Percentiles rank a stretch among this genome's conserved stretches.
Conservation (phyloP, 2,329 filamentous ascomycete genomes). For the Dothiorella sarmentorum region DNA sequence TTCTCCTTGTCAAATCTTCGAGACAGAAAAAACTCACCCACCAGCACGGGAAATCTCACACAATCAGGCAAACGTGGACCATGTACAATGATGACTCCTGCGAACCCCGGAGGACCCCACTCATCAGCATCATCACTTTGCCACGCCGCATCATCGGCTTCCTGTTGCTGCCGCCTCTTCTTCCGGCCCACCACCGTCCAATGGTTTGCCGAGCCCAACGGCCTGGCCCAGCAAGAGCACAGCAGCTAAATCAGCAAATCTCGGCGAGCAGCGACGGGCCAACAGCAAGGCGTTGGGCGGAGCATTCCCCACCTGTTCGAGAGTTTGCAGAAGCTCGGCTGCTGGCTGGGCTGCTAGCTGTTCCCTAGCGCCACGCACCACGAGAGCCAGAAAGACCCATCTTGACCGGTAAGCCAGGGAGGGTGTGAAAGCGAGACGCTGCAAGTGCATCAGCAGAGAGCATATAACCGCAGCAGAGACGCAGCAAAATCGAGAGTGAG, state of each 20-base stretch:
- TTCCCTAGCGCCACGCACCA: background rate
- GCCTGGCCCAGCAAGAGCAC: background rate
- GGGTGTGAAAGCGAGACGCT: background rate
- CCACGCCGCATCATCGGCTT: too few species aligned
- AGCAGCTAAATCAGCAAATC: background rate
- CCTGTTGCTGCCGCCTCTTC: background rate
- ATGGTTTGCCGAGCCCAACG: background rate
- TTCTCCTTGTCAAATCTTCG: background rate
- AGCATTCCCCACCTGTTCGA: background rate
- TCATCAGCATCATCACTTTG: conserved; percentile 1
- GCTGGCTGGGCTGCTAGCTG: conserved; percentile 6
- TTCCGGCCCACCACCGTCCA: background rate
- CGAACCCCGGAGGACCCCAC: background rate
- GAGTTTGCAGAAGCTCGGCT: background rate
- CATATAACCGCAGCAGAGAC: background rate
- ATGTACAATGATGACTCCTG: background rate
- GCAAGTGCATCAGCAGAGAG: background rate
- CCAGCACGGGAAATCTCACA: background rate
- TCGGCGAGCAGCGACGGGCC: background rate
- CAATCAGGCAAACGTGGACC: background rate
- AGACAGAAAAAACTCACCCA: background rate
- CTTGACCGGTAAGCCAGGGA: background rate
- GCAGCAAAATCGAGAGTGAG: too few species aligned
- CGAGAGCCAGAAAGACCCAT: background rate
- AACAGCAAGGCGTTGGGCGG: background rate